Evolutionary conservation across 2,329 filamentous ascomycete species (phyloP).

Genomic region (Claviceps fusiformis): DNA sequence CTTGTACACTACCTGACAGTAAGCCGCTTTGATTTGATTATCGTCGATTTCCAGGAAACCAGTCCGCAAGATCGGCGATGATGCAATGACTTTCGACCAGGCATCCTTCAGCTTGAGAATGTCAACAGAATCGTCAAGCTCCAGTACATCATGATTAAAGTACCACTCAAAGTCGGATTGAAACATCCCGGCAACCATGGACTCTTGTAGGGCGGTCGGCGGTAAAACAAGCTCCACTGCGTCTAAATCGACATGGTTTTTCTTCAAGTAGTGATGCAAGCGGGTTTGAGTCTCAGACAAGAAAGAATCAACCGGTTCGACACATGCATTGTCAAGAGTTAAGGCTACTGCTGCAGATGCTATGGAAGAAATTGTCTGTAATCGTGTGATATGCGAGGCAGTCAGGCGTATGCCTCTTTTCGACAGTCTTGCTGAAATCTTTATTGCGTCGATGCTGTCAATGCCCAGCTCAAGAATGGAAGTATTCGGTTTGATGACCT

Average conservation of each 20-base stretch:
- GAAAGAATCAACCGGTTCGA: no score
- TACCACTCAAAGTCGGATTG: slow-evolving; percentile 62
- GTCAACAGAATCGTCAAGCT: slow-evolving; percentile 42
- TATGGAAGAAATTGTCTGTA: slow-evolving; percentile 46
- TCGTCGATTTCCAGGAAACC: slow-evolving; percentile 55
- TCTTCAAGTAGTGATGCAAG: slow-evolving; percentile 25
- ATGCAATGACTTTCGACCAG: slow-evolving; percentile 44
- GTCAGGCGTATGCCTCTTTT: slow-evolving; percentile 44
- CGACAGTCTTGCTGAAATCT: slow-evolving; percentile 60
- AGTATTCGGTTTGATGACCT: slow-evolving; percentile 40
- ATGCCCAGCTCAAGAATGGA: slow-evolving; percentile 73
- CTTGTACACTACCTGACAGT: slow-evolving; percentile 34
- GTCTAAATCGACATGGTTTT: slow-evolving; percentile 19
- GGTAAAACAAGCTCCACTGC: slow-evolving; percentile 51
- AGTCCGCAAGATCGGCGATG: slow-evolving; percentile 62
- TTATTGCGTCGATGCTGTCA: slow-evolving; percentile 87
- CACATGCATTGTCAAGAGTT: slow-evolving; percentile 5
- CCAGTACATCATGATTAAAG: slow-evolving; percentile 71
- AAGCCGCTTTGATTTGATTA: slow-evolving; percentile 35
- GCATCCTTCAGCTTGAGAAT: slow-evolving; percentile 41
- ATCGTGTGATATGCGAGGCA: slow-evolving; percentile 65
- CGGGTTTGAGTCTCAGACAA: slow-evolving; percentile 5
- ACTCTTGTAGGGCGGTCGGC: slow-evolving; percentile 72
- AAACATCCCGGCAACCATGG: slow-evolving; percentile 72
- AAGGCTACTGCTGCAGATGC: slow-evolving; percentile 26